These are phyloP conservation scores for Hysterangium stoloniferum DNA, from an alignment of 768 basidiomycete species.

Conservation along the genomic window DNA sequence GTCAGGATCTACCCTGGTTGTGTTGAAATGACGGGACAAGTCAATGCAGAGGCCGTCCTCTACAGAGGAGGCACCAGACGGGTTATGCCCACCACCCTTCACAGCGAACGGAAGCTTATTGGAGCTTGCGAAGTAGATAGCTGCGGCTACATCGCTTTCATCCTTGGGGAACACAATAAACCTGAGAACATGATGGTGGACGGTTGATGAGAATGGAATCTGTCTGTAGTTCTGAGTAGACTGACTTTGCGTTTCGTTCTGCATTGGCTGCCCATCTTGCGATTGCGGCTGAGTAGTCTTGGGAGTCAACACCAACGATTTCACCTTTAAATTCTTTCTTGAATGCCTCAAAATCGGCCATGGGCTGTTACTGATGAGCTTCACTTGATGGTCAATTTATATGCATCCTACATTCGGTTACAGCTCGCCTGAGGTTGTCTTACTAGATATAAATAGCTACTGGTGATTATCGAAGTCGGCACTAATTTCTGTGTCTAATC, in stretches of 20 bases:
- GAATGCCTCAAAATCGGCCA: constrained; percentile 1
- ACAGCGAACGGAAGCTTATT: constrained; percentile 19
- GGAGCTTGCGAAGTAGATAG: constrained; percentile 15
- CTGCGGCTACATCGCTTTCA: constrained; percentile 16
- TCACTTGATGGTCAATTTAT: too few species aligned
- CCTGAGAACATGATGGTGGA: neutral
- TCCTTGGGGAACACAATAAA: constrained; percentile 16
- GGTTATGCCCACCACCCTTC: constrained; percentile 25
- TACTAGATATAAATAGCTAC: too few species aligned
- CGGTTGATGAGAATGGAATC: neutral
- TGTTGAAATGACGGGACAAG: constrained; percentile 21
- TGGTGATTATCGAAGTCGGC: too few species aligned
- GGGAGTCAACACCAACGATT: constrained; percentile 14
- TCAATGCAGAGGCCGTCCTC: constrained; percentile 29
- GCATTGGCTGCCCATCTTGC: constrained; percentile 17
- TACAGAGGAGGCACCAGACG: constrained; percentile 25
- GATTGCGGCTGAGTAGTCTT: constrained; percentile 16
- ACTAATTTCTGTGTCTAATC: too few species aligned
- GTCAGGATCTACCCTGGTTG: constrained; percentile 21
- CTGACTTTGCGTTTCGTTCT: constrained; percentile 14
- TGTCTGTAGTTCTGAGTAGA: too few species aligned
- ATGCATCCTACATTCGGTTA: too few species aligned
- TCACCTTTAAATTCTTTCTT: constrained; percentile 17
- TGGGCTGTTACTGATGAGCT: too few species aligned
- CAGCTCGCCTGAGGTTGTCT: too few species aligned